Evolutionary conservation across 176 grass and related monocot species (phyloP).

Genomic region (Raddia distichophylla): DNA sequence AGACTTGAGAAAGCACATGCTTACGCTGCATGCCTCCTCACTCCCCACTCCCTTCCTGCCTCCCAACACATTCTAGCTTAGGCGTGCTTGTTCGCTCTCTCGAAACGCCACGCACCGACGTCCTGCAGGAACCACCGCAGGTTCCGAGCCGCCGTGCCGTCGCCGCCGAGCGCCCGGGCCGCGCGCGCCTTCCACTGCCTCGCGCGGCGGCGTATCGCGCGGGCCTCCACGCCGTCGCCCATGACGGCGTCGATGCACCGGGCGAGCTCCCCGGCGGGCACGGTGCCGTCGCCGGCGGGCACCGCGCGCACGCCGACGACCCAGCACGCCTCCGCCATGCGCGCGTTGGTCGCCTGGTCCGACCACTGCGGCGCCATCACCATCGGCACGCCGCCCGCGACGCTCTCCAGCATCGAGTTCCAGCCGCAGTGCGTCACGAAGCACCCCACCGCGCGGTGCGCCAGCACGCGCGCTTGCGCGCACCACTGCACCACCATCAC

Average conservation of each 20-base stretch:
- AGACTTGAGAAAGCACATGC: background rate
- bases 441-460: constrained; percentile 54
- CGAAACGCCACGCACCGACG: background rate
- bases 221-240: background rate
- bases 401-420: constrained; percentile 71
- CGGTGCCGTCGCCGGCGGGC: background rate
- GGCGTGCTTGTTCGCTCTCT: background rate
- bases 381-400: constrained; percentile 42
- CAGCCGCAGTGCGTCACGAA: constrained; percentile 78
- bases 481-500: constrained; percentile 64
- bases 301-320: background rate
- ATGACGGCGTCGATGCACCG: background rate
- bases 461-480: constrained; percentile 48
- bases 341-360: constrained; percentile 29
- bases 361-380: constrained; percentile 49
- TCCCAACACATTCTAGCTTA: background rate
- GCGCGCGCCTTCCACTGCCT: constrained; percentile 5
- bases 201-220: background rate
- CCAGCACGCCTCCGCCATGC: constrained; percentile 13
- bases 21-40: background rate
- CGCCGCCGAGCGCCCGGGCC: background rate
- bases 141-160: background rate
- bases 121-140: background rate
- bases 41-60: no score
- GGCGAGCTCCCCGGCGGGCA: background rate